Conservation (phyloP, 1,139 yeast genomes). For the Pichia sp. region DNA sequence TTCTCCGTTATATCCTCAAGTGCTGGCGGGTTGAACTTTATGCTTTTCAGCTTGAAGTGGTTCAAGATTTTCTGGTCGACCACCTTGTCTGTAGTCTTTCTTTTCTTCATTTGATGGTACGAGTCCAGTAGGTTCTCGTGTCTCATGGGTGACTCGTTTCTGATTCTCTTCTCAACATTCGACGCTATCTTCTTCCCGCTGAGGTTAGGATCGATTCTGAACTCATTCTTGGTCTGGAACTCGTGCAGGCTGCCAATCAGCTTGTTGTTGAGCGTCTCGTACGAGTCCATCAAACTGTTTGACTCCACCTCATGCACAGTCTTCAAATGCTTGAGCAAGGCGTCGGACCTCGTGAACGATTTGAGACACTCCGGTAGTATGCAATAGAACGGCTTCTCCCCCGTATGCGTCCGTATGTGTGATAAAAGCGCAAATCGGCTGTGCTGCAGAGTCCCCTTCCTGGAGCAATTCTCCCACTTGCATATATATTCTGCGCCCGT, state of each 20-base stretch:
- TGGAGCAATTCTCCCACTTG: constrained; percentile 58
- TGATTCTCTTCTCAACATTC: constrained; percentile 7
- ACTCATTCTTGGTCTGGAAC: constrained; percentile 9
- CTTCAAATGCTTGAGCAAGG: constrained; percentile 59
- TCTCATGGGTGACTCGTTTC: constrained; percentile 10
- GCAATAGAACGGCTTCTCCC: constrained; percentile 65
- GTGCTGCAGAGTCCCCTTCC: constrained; percentile 53
- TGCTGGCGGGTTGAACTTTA: constrained; percentile 17
- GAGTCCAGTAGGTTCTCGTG: constrained; percentile 20
- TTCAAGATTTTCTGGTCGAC: constrained; percentile 14
- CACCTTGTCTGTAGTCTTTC: constrained; percentile 1
- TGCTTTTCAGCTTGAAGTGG: constrained; percentile 13
- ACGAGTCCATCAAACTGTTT: constrained; percentile 20
- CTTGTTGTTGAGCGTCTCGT: constrained; percentile 19
- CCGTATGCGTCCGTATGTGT: constrained; percentile 63
- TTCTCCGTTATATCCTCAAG: constrained; percentile 9
- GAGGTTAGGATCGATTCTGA: constrained; percentile 8
- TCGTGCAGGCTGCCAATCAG: background rate
- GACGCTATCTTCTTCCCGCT: constrained; percentile 14
- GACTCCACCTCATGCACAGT: constrained; percentile 53
- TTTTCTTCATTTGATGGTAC: constrained; percentile 10
- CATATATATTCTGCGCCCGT: constrained; percentile 44
- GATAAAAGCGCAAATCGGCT: constrained; percentile 57
- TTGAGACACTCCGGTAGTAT: constrained; percentile 66
- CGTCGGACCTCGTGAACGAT: constrained; percentile 56